Percentiles rank a stretch among this genome's conserved stretches.
phyloP scores from a whole-genome alignment of 2,329 filamentous ascomycete genomes.

The Balansia obtecta region DNA sequence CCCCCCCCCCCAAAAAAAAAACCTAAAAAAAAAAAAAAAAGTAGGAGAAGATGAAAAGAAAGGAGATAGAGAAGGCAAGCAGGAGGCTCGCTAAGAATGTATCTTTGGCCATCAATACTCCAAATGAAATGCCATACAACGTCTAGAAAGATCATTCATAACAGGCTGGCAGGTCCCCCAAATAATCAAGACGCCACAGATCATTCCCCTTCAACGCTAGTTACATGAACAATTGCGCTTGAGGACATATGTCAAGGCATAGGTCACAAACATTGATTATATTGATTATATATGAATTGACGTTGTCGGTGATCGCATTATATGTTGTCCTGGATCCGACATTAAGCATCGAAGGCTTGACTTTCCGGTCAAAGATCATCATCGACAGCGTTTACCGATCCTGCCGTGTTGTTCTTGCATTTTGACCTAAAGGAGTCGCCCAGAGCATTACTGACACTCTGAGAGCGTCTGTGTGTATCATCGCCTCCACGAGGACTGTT shows the following conservation, averaged over 20 bases:
- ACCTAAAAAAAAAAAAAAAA: not conserved
- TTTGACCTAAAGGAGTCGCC: conserved; percentile 26
- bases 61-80: no score
- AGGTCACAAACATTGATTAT: not conserved
- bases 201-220: no score
- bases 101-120: not conserved
- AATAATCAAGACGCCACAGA: not conserved
- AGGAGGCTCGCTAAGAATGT: not conserved
- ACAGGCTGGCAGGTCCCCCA: not conserved
- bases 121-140: not conserved
- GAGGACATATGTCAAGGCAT: not conserved
- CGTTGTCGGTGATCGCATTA: not conserved
- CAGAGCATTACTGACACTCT: conserved; percentile 30
- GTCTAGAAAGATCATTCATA: not conserved
- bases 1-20: not conserved
- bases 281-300: not conserved
- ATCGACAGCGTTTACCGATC: conserved; percentile 5
- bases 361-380: not conserved
- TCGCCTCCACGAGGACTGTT: conserved; percentile 9
- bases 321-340: not conserved
- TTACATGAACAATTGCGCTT: no score
- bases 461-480: conserved; percentile 18
- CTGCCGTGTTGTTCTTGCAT: conserved; percentile 18
- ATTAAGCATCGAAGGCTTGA: not conserved
- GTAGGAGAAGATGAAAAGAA: no score